Conservation (phyloP, 495 filamentous ascomycete genomes). For the Penicillium alfredii region DNA sequence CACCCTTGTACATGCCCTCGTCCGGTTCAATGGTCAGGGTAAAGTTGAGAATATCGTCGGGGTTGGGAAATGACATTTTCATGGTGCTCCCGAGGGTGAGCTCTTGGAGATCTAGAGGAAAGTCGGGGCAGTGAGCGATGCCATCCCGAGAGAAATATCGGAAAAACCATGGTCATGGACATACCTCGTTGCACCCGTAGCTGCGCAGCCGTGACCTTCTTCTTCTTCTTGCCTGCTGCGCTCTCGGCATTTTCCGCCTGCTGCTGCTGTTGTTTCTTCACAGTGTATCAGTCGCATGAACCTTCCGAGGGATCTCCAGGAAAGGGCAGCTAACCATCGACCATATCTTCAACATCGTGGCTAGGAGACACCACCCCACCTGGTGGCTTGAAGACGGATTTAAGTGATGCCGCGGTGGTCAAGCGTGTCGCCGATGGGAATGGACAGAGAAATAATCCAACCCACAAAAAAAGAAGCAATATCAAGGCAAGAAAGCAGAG, state of each 20-base stretch:
- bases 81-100: constrained; percentile 85
- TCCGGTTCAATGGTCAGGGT: constrained; percentile 89
- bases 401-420: too few relatives aligned
- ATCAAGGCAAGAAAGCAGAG: too few relatives aligned
- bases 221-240: constrained; percentile 75
- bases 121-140: background rate
- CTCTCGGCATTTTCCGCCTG: constrained; percentile 85
- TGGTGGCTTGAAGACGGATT: constrained; percentile 6
- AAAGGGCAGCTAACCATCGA: constrained; percentile 68
- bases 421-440: too few relatives aligned
- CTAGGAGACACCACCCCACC: constrained; percentile 20
- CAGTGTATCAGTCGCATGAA: constrained; percentile 1
- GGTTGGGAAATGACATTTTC: constrained; percentile 88
- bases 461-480: too few relatives aligned
- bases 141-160: background rate
- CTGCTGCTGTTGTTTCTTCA: constrained; percentile 83
- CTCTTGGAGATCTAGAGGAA: constrained; percentile 73
- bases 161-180: too few relatives aligned
- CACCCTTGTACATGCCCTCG: constrained; percentile 96
- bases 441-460: too few relatives aligned
- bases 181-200: constrained; percentile 97
- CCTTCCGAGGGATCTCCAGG: background rate
- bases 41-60: constrained; percentile 96
- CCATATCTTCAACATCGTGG: constrained; percentile 98
- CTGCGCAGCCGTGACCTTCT: constrained; percentile 96